A percentile compares a stretch with the other conserved stretches of the same genome.
Conservation (phyloP, 2,329 filamentous ascomycete genomes). For the Sclerotinia nivalis region DNA sequence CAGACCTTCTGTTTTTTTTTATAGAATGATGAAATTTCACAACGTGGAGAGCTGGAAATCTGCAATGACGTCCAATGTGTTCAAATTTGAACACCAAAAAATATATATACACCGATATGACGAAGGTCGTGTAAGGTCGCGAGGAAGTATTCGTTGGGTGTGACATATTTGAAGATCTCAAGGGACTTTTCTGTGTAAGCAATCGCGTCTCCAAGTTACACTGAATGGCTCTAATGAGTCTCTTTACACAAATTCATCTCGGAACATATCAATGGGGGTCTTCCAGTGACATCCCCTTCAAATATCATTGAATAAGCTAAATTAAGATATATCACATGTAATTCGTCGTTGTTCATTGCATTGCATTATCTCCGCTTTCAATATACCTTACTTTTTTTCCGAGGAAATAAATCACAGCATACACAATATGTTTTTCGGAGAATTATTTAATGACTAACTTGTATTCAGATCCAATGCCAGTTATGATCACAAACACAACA, state of each 20-base stretch:
- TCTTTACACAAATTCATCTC: not conserved
- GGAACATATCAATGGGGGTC: not conserved
- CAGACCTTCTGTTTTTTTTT: not conserved
- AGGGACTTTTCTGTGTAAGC: not conserved
- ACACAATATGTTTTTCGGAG: slow-evolving; percentile 8
- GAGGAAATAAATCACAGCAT: slow-evolving; percentile 4
- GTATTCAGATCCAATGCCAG: slow-evolving; percentile 38
- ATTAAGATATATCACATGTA: not conserved
- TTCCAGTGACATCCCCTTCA: not conserved
- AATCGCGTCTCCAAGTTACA: slow-evolving; percentile 9
- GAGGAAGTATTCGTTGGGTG: slow-evolving; percentile 3
- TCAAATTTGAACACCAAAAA: not conserved
- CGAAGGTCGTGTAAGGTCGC: slow-evolving; percentile 17
- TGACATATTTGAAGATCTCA: slow-evolving; percentile 3
- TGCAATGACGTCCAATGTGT: slow-evolving; percentile 21
- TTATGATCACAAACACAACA: slow-evolving; percentile 35
- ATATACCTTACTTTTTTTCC: not conserved
- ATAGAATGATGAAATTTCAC: not conserved
- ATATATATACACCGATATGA: slow-evolving; percentile 3
- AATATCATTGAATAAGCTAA: not conserved
- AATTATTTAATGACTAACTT: slow-evolving; percentile 14
- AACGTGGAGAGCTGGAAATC: slow-evolving; percentile 4
- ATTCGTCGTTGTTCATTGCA: slow-evolving; percentile 7
- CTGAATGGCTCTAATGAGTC: not conserved
- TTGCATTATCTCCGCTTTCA: slow-evolving; percentile 18